phyloP scores from a whole-genome alignment of 148 eudicot species.

The Silene conica region DNA sequence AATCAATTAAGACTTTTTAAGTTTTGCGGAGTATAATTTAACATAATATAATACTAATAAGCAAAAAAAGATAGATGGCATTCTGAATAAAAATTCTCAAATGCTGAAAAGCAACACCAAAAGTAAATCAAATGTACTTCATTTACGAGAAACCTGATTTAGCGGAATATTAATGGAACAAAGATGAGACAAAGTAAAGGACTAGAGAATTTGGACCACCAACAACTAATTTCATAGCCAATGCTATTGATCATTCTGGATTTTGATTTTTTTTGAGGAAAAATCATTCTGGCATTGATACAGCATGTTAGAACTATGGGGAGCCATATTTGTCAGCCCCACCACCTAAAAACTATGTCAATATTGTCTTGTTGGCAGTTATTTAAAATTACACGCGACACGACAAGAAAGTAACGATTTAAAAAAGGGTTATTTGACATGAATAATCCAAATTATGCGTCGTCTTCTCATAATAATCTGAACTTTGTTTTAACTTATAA shows the following conservation, averaged over 20 bases:
- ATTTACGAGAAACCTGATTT: not conserved
- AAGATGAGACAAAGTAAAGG: not conserved
- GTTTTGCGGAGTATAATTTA: not conserved
- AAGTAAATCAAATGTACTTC: not conserved
- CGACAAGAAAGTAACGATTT: not conserved
- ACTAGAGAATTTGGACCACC: not conserved
- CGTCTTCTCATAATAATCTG: too few relatives aligned
- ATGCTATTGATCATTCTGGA: not conserved
- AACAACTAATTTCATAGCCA: not conserved
- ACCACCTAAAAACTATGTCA: not conserved
- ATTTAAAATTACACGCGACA: not conserved
- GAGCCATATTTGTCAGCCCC: not conserved
- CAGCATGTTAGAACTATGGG: not conserved
- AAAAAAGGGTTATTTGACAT: too few relatives aligned
- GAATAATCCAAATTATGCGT: too few relatives aligned
- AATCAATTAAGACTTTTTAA: not conserved
- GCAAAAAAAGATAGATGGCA: not conserved
- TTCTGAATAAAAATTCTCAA: not conserved
- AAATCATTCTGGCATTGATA: not conserved
- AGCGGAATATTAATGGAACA: not conserved
- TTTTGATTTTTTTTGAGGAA: too few relatives aligned
- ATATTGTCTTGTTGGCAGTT: not conserved
- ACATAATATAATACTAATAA: not conserved
- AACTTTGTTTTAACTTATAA: too few relatives aligned
- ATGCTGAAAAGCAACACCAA: conserved; percentile 7